Evolutionary conservation across 2,329 filamentous ascomycete species (phyloP).

Genomic region (Sporothrix mexicana): DNA sequence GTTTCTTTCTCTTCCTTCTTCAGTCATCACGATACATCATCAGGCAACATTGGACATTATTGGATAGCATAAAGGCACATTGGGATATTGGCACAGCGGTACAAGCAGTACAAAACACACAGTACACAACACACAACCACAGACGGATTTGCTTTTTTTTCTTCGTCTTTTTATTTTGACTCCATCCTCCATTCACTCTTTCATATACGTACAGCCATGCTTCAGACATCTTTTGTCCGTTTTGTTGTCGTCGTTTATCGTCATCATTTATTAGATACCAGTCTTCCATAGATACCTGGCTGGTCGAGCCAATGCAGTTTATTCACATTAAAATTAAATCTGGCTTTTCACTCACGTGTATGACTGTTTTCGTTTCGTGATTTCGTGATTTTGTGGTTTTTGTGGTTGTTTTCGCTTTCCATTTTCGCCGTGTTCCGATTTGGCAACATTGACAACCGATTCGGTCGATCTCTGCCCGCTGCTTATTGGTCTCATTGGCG

Average conservation of each 20-base stretch:
- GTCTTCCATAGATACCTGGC: conserved; percentile 9
- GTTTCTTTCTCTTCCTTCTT: neutral
- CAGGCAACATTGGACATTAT: neutral
- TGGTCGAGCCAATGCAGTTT: neutral
- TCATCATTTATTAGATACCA: neutral
- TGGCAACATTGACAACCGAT: neutral
- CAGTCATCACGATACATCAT: neutral
- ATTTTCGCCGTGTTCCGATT: conserved; percentile 1
- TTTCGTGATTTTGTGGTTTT: neutral
- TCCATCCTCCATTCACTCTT: neutral
- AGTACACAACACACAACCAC: neutral
- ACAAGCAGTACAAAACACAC: neutral
- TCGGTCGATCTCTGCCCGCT: neutral
- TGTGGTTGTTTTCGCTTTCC: neutral
- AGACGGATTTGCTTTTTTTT: neutral
- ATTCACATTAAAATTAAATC: neutral
- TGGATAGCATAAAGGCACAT: neutral
- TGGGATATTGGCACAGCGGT: neutral
- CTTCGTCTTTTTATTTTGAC: neutral
- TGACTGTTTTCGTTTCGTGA: neutral
- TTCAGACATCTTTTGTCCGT: neutral
- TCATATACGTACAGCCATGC: neutral
- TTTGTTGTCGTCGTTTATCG: neutral
- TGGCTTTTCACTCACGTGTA: neutral
- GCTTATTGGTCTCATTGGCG: conserved; percentile 1